phyloP scores from a whole-genome alignment of 768 basidiomycete species.

The Tubosaeta sp. region DNA sequence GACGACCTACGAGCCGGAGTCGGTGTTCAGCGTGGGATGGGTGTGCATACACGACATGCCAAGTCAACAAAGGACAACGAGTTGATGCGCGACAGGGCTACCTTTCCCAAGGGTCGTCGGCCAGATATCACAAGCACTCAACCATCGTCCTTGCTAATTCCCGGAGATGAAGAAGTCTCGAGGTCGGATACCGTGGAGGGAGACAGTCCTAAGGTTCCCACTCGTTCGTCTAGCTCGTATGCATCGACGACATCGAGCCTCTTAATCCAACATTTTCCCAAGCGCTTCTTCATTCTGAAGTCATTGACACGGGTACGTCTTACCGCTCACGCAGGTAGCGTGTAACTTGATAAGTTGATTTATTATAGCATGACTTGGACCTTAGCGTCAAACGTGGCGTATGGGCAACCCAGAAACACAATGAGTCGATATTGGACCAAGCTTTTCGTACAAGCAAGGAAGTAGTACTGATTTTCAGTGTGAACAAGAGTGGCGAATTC shows the following conservation, averaged over 20 bases:
- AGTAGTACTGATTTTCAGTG: conserved; percentile 87
- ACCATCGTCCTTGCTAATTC: conserved; percentile 28
- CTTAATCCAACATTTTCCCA: conserved; percentile 71
- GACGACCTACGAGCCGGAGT: too few relatives aligned
- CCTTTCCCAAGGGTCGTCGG: not conserved
- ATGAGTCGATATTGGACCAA: conserved; percentile 86
- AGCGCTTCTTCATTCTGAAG: conserved; percentile 91
- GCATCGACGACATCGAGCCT: conserved; percentile 84
- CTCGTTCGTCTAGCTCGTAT: conserved; percentile 57
- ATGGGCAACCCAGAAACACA: conserved; percentile 94
- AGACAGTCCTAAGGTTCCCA: conserved; percentile 4
- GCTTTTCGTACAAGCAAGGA: conserved; percentile 89
- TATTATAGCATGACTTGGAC: conserved; percentile 67
- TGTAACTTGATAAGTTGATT: not conserved
- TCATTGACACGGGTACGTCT: conserved; percentile 50
- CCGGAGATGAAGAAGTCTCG: conserved; percentile 37
- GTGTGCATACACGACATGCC: too few relatives aligned
- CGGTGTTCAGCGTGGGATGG: too few relatives aligned
- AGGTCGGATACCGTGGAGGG: not conserved
- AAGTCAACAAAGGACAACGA: conserved; percentile 34
- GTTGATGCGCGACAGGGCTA: conserved; percentile 6
- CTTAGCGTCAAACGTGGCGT: conserved; percentile 71
- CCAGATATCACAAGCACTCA: not conserved
- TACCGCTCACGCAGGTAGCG: conserved; percentile 41
- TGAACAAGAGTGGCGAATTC: conserved; percentile 92